A percentile compares a stretch with the other conserved stretches of the same genome.
Evolutionary conservation across 371 early-diverging fungal genomes (phyloP).

Genomic region (Lichtheimia ornata): DNA sequence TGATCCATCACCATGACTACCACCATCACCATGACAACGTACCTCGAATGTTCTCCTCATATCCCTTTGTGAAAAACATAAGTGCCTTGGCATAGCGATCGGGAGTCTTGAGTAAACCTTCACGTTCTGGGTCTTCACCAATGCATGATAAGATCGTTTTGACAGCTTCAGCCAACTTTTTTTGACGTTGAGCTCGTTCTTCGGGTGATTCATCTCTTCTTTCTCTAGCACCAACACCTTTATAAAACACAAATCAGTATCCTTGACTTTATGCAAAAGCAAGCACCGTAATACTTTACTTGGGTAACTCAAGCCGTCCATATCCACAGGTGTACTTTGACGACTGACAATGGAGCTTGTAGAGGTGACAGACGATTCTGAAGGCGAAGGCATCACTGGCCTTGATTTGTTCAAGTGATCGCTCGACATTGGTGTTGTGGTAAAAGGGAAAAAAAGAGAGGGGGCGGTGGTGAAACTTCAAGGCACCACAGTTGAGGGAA

Average conservation of each 20-base stretch:
- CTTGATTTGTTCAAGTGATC: background rate
- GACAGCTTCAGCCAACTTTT: slow-evolving; percentile 85
- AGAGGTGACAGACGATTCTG: slow-evolving; percentile 13
- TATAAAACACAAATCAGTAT: background rate
- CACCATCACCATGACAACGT: slow-evolving; percentile 9
- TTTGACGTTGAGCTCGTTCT: slow-evolving; percentile 66
- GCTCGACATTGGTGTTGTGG: background rate
- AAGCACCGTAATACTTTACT: slow-evolving; percentile 25
- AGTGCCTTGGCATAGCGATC: slow-evolving; percentile 97
- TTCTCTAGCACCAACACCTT: slow-evolving; percentile 69
- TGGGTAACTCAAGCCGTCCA: slow-evolving; percentile 54
- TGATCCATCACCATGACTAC: no score
- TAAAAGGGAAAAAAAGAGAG: background rate
- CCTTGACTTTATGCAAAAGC: background rate
- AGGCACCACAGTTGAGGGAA: no score
- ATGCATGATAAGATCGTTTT: slow-evolving; percentile 87
- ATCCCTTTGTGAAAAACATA: slow-evolving; percentile 96
- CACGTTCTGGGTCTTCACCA: slow-evolving; percentile 95
- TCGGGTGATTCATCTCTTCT: slow-evolving; percentile 79
- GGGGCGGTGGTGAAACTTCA: background rate
- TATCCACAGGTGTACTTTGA: slow-evolving; percentile 37
- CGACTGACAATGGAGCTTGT: slow-evolving; percentile 11
- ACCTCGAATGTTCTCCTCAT: slow-evolving; percentile 85
- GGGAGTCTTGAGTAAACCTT: slow-evolving; percentile 95
- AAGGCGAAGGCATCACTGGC: slow-evolving; percentile 7